phyloP scores from a whole-genome alignment of 225 moss, liverwort and hornwort genomes.

The Physcomitrellopsis africana region DNA sequence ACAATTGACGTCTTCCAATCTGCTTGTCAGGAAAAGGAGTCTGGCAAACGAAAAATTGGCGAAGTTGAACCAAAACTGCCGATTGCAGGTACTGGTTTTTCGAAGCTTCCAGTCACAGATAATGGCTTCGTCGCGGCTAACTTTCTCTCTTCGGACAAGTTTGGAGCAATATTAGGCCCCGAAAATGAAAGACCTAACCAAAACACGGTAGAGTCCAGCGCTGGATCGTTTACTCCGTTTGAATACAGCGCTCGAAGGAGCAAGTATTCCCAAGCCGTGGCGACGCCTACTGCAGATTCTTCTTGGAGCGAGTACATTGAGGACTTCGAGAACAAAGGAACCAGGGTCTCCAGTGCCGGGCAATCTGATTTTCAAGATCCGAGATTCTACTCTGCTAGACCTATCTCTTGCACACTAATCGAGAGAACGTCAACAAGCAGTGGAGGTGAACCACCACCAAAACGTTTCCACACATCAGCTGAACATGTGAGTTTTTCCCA shows the following conservation, averaged over 20 bases:
- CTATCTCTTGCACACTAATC: slow-evolving; percentile 31
- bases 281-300: background rate
- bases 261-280: background rate
- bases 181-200: slow-evolving; percentile 8
- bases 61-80: slow-evolving; percentile 13
- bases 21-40: slow-evolving; percentile 22
- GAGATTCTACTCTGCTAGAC: slow-evolving; percentile 9
- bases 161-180: slow-evolving; percentile 25
- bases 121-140: slow-evolving; percentile 24
- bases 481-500: slow-evolving; percentile 24
- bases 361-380: background rate
- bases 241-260: background rate
- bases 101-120: slow-evolving; percentile 7
- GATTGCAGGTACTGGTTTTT: background rate
- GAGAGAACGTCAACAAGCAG: slow-evolving; percentile 3
- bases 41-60: slow-evolving; percentile 19
- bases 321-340: background rate
- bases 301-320: slow-evolving; percentile 13
- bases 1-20: background rate
- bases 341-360: background rate
- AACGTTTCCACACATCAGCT: slow-evolving; percentile 9
- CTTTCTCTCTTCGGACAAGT: slow-evolving; percentile 22
- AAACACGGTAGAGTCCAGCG: slow-evolving; percentile 16
- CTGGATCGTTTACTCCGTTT: slow-evolving; percentile 19
- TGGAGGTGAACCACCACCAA: slow-evolving; percentile 6